Base-by-base conservation (phyloP, 805 yeast genomes). In the Wickerhamomyces canadensis region DNA sequence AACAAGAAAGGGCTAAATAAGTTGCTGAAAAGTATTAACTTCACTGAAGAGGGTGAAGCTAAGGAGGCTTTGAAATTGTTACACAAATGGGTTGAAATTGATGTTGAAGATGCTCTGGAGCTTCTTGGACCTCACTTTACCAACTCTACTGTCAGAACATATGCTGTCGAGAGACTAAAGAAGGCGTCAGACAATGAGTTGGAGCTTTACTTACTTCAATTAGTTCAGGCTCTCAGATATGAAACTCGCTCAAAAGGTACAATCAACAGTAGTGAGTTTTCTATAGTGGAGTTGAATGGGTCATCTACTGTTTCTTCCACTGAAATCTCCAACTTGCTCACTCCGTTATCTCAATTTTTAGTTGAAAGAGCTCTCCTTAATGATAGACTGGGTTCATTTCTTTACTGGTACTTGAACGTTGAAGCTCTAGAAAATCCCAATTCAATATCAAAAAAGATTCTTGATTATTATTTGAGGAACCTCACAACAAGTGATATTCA, bases 381-480 rank as follows among this genome's bases (percentile, higher is more conserved):
- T 53, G 72, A 74, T 16, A 65, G 73, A 15, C 64, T 94, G 28
- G 93, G 95, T 0, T 88, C 80, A 53, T 86, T 74, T 53, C 77
- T 94, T 43, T 89, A 86, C 58, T 93, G 98, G 98, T 86, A 82
- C 54, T 72, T 93, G 35, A 81, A 80, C 45, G 95, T 94, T 2
- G 97, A 91, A 52, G 74, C 82, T 22, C 86, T 82, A 50, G 96
- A 85, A 40, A 74, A 70, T 29, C 72, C 71, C 3, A 55, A 57
- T 19, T 54, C 59, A 24, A 62, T 67, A 18, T 78, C 61, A 49
- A 61, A 58, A 41, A 73, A 70, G 14, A 68, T 77, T 7, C 45
- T 73, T 29, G 64, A 67, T 6, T 71, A 72, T 30, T 78, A 71
- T 44, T 46, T 67, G 42, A 58, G 62, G 27, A 62, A 56, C 48